Conservation (phyloP, 2,329 filamentous ascomycete genomes). For the Trematosphaeria pertusa region DNA sequence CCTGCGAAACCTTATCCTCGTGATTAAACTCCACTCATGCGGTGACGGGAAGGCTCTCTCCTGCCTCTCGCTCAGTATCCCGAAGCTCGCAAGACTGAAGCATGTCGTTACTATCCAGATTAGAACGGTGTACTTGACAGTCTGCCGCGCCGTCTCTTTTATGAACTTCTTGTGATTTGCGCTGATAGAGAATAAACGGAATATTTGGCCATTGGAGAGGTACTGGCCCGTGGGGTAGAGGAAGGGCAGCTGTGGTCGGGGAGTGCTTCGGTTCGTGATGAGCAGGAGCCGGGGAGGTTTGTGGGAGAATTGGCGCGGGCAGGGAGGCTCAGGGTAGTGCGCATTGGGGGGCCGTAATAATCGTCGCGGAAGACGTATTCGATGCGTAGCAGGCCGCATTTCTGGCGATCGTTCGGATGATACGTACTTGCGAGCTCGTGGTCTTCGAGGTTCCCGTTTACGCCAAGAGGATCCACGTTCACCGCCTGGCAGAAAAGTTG, state of each 20-base stretch:
- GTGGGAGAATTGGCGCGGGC: slow-evolving; percentile 65
- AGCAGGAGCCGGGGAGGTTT: slow-evolving; percentile 62
- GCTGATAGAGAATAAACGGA: slow-evolving; percentile 74
- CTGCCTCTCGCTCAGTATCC: slow-evolving; percentile 74
- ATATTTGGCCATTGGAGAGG: slow-evolving; percentile 54
- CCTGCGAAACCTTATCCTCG: slow-evolving; percentile 71
- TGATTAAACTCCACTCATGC: slow-evolving; percentile 77
- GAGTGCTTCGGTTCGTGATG: slow-evolving; percentile 47
- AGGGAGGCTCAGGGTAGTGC: slow-evolving; percentile 22
- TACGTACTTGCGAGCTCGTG: background rate
- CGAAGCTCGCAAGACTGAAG: slow-evolving; percentile 67
- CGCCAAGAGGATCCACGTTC: slow-evolving; percentile 7
- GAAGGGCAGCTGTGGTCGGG: slow-evolving; percentile 70
- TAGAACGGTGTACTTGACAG: slow-evolving; percentile 70
- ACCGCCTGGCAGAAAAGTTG: slow-evolving; percentile 28
- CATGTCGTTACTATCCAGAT: slow-evolving; percentile 70
- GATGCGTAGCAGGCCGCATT: slow-evolving; percentile 39
- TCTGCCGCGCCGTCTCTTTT: slow-evolving; percentile 72
- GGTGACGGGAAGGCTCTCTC: slow-evolving; percentile 83
- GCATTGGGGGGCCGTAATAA: slow-evolving; percentile 27
- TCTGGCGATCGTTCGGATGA: slow-evolving; percentile 13
- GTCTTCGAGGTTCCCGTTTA: slow-evolving; percentile 4
- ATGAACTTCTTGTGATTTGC: slow-evolving; percentile 74
- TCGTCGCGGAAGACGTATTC: slow-evolving; percentile 36
- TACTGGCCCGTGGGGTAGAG: slow-evolving; percentile 62